Conservation (phyloP, 768 basidiomycete species). For the Fomitopsis serialis region DNA sequence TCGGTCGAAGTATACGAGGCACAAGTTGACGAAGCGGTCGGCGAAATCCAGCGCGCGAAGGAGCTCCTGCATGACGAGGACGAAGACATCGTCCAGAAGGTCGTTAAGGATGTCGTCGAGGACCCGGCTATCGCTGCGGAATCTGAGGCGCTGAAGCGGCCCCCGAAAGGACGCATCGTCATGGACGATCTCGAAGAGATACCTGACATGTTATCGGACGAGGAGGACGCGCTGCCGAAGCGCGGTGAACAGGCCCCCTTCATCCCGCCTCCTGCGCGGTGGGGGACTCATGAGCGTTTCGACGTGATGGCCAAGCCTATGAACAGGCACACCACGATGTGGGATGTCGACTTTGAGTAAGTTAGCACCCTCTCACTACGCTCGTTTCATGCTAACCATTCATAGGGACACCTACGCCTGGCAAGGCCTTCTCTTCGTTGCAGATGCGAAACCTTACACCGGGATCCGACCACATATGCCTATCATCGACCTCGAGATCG, state of each 20-base stretch:
- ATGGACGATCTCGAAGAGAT: neutral
- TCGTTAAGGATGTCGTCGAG: neutral
- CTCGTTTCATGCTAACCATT: neutral
- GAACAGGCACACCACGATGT: conserved; percentile 6
- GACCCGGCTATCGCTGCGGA: neutral
- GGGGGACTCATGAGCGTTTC: neutral
- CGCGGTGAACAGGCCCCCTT: too few relatives aligned
- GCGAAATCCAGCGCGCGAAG: neutral
- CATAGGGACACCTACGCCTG: conserved; percentile 11
- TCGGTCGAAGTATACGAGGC: neutral
- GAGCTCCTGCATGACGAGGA: neutral
- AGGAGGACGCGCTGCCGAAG: neutral
- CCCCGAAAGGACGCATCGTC: neutral
- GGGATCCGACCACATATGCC: neutral
- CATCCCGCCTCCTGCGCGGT: too few relatives aligned
- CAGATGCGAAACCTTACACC: conserved; percentile 7
- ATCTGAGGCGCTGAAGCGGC: neutral
- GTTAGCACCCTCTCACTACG: neutral
- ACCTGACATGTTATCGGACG: neutral
- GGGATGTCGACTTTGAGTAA: conserved; percentile 10
- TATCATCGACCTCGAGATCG: conserved; percentile 9
- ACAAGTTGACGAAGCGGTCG: neutral
- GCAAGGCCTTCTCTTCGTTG: conserved; percentile 7
- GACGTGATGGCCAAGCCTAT: conserved; percentile 6
- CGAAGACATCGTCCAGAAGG: neutral